Percentiles rank a stretch among this genome's conserved stretches.
These are phyloP conservation scores for Periconia macrospinosa DNA, from an alignment of 2,329 filamentous ascomycete genomes.

Conservation along the genomic window DNA sequence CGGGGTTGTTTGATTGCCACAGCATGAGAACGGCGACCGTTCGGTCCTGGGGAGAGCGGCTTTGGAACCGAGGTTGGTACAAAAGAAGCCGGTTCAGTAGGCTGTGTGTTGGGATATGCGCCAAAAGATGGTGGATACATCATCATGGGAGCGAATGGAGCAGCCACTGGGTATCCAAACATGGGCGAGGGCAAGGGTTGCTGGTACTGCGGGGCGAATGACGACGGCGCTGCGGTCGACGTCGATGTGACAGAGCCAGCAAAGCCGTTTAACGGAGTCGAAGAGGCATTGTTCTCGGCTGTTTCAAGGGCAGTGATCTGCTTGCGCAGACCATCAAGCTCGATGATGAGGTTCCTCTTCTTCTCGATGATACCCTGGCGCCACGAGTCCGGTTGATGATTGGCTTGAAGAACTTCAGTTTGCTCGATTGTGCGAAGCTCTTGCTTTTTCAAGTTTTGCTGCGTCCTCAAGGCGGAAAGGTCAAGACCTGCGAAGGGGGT, in stretches of 20 bases:
- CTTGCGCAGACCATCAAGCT: conserved; percentile 40
- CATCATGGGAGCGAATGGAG: conserved; percentile 28
- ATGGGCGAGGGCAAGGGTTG: conserved; percentile 25
- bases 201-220: conserved; percentile 29
- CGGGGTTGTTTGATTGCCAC: conserved; percentile 45
- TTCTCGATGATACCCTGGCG: conserved; percentile 37
- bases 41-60: conserved; percentile 31
- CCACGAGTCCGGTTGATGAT: conserved; percentile 36
- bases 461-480: conserved; percentile 27
- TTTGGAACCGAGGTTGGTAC: conserved; percentile 16
- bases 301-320: conserved; percentile 33
- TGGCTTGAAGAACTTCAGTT: conserved; percentile 38
- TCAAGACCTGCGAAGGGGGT: conserved; percentile 27
- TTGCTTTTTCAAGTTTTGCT: conserved; percentile 34
- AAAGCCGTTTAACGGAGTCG: conserved; percentile 12
- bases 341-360: conserved; percentile 39
- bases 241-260: conserved; percentile 6
- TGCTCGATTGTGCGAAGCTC: conserved; percentile 41
- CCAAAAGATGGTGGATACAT: conserved; percentile 32
- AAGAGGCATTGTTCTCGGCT: conserved; percentile 12
- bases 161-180: conserved; percentile 24
- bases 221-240: conserved; percentile 7
- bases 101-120: conserved; percentile 17
- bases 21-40: conserved; percentile 43
- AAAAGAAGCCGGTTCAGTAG: conserved; percentile 24